Evolutionary conservation across 352 stramenopile genomes (phyloP), one percentile per base, ranked within the genome.

Genomic region (Pythium pyrilobum): DNA sequence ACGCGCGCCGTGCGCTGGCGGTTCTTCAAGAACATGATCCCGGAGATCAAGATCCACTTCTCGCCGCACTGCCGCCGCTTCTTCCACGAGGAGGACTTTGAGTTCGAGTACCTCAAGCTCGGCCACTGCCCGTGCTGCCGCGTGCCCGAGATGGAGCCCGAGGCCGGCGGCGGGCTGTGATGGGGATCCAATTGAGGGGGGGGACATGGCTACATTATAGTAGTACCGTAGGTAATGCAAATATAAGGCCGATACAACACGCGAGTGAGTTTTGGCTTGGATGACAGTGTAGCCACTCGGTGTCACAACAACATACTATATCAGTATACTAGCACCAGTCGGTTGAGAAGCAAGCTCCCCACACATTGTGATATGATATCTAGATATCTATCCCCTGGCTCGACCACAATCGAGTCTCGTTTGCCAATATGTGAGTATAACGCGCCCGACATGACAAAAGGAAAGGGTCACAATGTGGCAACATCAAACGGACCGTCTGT

Each of bases 11-110:
- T 94, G 32, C 74, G 81, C 34, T 59, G 60, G 16, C 84, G 81
- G 38, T 96, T 76, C 67, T 96, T 85, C 67, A 94, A 92, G 62
- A 97, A 96, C 74, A 97, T 97, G 86, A 92, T 97, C 55, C 69
- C 92, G 11, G 85, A 97, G 62, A 93, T 98, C 62, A 87, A 92
- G 53, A 86, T 98, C 32, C 72, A 94, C 56, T 65, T 96, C 41
- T 97, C 82, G 21, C 87, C 77, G 23, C 73, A 90, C 47, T 98
- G 92, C 64, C 85, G 90, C 41, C 77, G 80, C 38, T 97, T 98
- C 51, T 98, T 98, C 73, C 87, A 98, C 68, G 86, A 97, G 53
- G 86, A 98, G 64, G 90, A 98, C 67, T 97, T 98, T 59, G 94
- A 98, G 74, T 96, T 97, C 39, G 86, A 90, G 43, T 92, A 96